Evolutionary conservation across 2,329 filamentous ascomycete genomes (phyloP).

Genomic region (Paecilomyces sp.): DNA sequence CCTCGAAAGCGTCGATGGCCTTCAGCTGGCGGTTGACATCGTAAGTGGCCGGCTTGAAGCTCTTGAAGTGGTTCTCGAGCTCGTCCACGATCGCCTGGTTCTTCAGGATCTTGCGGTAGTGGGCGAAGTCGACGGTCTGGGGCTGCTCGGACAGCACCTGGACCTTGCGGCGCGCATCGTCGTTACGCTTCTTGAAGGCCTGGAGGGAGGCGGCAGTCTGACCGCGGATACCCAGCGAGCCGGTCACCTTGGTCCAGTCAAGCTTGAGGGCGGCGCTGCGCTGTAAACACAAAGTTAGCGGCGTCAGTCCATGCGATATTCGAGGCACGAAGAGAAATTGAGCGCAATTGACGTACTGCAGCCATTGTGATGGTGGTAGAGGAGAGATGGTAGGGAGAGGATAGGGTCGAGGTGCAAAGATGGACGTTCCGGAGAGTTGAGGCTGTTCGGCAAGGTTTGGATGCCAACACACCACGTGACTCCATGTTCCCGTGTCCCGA

Average conservation of each 20-base stretch:
- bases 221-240: conserved; percentile 91
- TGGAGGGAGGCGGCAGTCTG: conserved; percentile 86
- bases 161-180: conserved; percentile 93
- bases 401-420: conserved; percentile 25
- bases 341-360: conserved; percentile 25
- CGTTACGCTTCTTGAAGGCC: conserved; percentile 99
- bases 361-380: conserved; percentile 33
- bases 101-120: conserved; percentile 89
- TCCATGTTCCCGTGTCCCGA: conserved; percentile 19
- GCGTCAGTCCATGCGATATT: not conserved
- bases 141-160: conserved; percentile 75
- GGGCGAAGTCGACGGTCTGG: conserved; percentile 81
- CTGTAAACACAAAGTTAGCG: conserved; percentile 43
- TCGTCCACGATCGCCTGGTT: conserved; percentile 93
- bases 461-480: conserved; percentile 26
- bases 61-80: conserved; percentile 90
- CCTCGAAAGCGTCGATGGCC: conserved; percentile 96
- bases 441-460: conserved; percentile 34
- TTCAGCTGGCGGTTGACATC: conserved; percentile 91
- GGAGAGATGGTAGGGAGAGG: conserved; percentile 19
- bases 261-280: conserved; percentile 98
- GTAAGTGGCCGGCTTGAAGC: conserved; percentile 89
- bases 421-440: conserved; percentile 25
- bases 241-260: conserved; percentile 95
- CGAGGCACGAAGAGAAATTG: not conserved